phyloP scores from a whole-genome alignment of 805 yeast species.

The Barnettozyma pratensis region DNA sequence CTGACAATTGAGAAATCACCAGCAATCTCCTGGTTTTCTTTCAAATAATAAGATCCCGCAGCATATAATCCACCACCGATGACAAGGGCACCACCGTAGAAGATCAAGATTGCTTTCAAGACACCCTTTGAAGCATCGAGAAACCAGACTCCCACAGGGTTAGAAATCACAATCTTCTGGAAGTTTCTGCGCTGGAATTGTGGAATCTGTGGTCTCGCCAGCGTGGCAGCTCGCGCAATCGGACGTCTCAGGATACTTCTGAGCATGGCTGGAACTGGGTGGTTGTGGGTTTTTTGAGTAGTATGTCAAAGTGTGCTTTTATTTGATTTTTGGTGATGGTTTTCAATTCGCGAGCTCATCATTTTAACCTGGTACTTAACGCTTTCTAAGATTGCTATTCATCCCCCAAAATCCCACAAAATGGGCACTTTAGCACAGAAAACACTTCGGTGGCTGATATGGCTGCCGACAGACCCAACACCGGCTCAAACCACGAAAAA shows the following conservation, averaged over 20 bases:
- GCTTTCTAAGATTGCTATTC: too few species aligned
- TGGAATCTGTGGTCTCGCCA: neutral
- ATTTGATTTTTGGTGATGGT: too few species aligned
- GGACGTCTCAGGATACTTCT: neutral
- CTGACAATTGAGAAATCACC: conserved; percentile 7
- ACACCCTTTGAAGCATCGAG: conserved; percentile 9
- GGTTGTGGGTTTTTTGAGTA: neutral
- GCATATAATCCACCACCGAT: conserved; percentile 7
- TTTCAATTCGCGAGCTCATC: too few species aligned
- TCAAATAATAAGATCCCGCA: conserved; percentile 5
- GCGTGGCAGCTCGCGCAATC: neutral
- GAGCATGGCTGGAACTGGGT: neutral
- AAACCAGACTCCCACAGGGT: conserved; percentile 3
- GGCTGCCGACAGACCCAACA: conserved; percentile 10
- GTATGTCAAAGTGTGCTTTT: too few species aligned
- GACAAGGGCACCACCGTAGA: conserved; percentile 10
- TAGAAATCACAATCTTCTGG: conserved; percentile 2
- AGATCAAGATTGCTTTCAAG: conserved; percentile 13
- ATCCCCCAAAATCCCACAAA: too few species aligned
- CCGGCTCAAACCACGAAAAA: conserved; percentile 20
- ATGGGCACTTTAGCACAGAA: conserved; percentile 1
- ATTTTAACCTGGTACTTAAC: too few species aligned
- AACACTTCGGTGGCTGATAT: conserved; percentile 21
- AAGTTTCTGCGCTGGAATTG: neutral
- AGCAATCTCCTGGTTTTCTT: conserved; percentile 11